Evolutionary conservation across 1,139 yeast genomes (phyloP), one percentile per base, ranked within the genome.

Genomic region (Yamadazyma conglobata): DNA sequence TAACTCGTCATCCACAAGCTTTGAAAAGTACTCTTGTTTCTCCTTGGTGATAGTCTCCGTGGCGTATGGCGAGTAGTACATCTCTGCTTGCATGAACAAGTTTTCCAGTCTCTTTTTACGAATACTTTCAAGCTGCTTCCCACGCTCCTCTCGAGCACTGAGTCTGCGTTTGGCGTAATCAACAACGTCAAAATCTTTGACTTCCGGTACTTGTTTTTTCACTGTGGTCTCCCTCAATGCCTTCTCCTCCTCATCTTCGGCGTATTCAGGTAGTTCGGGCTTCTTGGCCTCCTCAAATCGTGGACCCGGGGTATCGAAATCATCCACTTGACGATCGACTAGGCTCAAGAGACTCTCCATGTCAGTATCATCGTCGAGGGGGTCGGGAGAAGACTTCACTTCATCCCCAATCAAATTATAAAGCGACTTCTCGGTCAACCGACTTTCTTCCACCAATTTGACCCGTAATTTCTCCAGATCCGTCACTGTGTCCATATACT

Each of bases 371-470:
- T 40, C 43, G 15, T 45, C 49, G 11, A 21, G 14, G 24, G 61
- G 68, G 22, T 62, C 21, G n/a, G 23, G 19, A 6, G 46, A 46
- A 23, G 44, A 42, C 25, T 46, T 48, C 42, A 70, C 54, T 50
- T 70, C 64, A 47, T 63, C 62, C 24, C 61, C 70, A 25, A 78
- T 62, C 37, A 83, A 64, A 30, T 70, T 69, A 34, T 84, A 74
- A 37, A 89, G 58, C 0, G 96, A 93, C 30, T 65, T 67, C 52
- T 88, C 96, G 3, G 93, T 91, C 35, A 79, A 60, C 37, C 86
- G 62, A 17, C 94, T 84, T 52, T 89, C 96, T 36, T 78, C 79
- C 3, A 85, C 91, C 32, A 88, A 62, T 46, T 74, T 73, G 36
- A 83, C 72, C 39, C 93, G 64, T 31, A 89, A 68, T 35, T 73